Conservation (phyloP, 805 yeast species). For the Brettanomyces sp. region DNA sequence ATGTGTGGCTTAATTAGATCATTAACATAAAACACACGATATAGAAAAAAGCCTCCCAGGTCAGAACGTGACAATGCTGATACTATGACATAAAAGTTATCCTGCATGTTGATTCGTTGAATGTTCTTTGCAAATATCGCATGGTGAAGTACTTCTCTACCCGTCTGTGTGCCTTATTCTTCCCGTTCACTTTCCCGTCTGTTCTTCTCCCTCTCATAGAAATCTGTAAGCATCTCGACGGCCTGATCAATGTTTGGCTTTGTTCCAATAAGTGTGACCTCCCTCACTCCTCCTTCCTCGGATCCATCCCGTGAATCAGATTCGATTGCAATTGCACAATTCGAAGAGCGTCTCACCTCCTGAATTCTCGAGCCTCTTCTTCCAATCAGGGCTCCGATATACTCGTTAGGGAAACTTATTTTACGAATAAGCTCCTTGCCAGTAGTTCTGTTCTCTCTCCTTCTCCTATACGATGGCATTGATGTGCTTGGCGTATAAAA, state of each 20-base stretch:
- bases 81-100: neutral
- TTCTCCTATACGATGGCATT: conserved; percentile 4
- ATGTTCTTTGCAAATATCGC: too few relatives aligned
- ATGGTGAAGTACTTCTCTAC: too few relatives aligned
- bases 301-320: conserved; percentile 56
- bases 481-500: conserved; percentile 46
- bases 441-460: conserved; percentile 6
- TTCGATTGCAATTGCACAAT: conserved; percentile 70
- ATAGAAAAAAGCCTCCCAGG: neutral
- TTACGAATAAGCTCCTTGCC: conserved; percentile 29
- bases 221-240: conserved; percentile 42
- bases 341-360: conserved; percentile 70
- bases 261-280: conserved; percentile 63
- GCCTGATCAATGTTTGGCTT: conserved; percentile 49
- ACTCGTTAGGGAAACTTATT: conserved; percentile 61
- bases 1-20: too few relatives aligned
- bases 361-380: conserved; percentile 79
- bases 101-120: too few relatives aligned
- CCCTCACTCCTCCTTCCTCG: conserved; percentile 52
- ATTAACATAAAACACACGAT: too few relatives aligned
- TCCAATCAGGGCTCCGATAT: conserved; percentile 87
- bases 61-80: neutral
- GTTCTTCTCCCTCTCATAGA: conserved; percentile 45
- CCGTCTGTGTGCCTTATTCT: too few relatives aligned
- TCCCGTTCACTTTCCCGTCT: conserved; percentile 16